These are phyloP conservation scores for Diplodia scrobiculata DNA, from an alignment of 2,329 filamentous ascomycete genomes.

Conservation along the genomic window DNA sequence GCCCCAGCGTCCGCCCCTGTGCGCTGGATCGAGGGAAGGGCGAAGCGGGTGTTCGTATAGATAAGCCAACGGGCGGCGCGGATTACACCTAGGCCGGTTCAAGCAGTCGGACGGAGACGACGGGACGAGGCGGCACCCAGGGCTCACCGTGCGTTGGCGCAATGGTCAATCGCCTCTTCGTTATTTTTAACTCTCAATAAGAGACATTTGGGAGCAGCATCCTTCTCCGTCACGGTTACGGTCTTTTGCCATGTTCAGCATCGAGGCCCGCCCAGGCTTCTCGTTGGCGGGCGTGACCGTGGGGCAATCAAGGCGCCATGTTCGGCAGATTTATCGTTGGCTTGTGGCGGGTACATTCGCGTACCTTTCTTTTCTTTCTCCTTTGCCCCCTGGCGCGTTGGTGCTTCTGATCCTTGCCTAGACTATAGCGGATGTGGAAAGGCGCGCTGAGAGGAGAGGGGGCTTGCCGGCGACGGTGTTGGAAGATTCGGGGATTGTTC, in stretches of 20 bases:
- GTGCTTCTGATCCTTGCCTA: background rate
- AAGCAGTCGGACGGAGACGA: background rate
- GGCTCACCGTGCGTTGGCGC: conserved; percentile 4
- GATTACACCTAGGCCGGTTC: background rate
- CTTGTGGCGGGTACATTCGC: background rate
- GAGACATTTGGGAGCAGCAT: too few relatives aligned
- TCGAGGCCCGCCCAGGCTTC: background rate
- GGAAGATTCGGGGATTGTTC: background rate
- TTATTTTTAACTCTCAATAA: background rate
- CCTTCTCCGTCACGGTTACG: too few relatives aligned
- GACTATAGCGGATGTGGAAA: background rate
- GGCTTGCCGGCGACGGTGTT: background rate
- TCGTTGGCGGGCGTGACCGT: background rate
- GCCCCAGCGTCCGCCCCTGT: background rate
- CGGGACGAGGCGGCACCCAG: background rate
- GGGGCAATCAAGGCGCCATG: background rate
- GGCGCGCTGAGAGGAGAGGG: background rate
- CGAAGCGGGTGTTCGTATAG: background rate
- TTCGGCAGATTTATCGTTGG: background rate
- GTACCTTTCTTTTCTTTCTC: background rate
- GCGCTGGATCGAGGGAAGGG: background rate
- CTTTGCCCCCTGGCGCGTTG: background rate
- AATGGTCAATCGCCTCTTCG: too few relatives aligned
- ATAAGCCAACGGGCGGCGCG: background rate
- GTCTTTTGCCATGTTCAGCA: too few relatives aligned